A percentile compares a stretch with the other conserved stretches of the same genome.
Conservation (phyloP, 106 monocot species). For the Dendrobium officinale region DNA sequence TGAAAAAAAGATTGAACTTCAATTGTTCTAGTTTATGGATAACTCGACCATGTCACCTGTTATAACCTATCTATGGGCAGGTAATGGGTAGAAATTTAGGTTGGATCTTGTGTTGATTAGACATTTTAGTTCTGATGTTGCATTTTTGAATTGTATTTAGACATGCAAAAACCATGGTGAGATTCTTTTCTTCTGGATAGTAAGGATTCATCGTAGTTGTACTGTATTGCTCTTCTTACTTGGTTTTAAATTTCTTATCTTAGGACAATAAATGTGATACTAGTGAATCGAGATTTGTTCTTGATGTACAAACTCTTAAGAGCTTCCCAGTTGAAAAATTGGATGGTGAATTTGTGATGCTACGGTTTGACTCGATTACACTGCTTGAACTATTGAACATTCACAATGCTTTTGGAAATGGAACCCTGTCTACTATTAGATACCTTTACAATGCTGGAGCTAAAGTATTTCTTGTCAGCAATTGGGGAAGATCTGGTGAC, state of each 20-base stretch:
- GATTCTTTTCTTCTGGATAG: background rate
- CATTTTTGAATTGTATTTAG: background rate
- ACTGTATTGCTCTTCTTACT: background rate
- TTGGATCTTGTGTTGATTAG: background rate
- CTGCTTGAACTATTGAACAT: conserved; percentile 18
- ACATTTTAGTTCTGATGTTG: background rate
- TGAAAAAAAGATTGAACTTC: background rate
- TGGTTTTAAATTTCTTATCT: background rate
- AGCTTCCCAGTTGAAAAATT: conserved; percentile 70
- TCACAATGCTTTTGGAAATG: conserved; percentile 16
- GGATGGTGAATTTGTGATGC: conserved; percentile 52
- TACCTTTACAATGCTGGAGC: conserved; percentile 67
- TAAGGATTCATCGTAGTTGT: background rate
- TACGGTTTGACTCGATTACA: conserved; percentile 52
- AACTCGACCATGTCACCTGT: background rate
- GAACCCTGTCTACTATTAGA: conserved; percentile 61
- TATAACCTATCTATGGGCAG: background rate
- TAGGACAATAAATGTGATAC: conserved; percentile 27
- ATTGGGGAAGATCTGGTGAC: conserved; percentile 34
- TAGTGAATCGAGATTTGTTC: conserved; percentile 21
- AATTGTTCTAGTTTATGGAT: background rate
- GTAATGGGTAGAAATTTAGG: background rate
- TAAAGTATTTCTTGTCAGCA: conserved; percentile 55
- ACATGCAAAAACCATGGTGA: background rate
- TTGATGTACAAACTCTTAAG: conserved; percentile 70